Base-by-base conservation (phyloP, 805 yeast species). In the Barnettozyma vustinii region DNA sequence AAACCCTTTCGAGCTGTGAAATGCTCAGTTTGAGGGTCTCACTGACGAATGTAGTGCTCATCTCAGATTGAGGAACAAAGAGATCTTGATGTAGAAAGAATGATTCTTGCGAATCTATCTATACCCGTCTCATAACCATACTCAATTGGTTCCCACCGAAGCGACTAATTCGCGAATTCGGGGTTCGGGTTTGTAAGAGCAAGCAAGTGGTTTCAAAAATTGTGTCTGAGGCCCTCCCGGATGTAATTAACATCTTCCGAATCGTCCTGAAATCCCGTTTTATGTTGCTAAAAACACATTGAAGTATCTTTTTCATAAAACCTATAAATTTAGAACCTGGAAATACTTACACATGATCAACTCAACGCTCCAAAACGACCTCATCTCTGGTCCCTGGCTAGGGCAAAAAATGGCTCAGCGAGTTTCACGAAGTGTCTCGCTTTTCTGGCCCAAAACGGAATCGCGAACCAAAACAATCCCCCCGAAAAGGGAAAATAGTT, bases 11-110 rank as follows among this genome's bases (percentile, higher is more conserved):
- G 25, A 48, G 26, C 20, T 48, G 48, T 6, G 13, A 13, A 10
- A 48, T 20, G 23, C 46, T 41, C 19, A 19, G 20, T 5, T 26
- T 20, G 9, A 48, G 33, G 3, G 48, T 48, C 30, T 48, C 51
- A 20, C 23, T 45, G 36, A 42, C 45, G 23, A 48, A 45, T 1
- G 13, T n/a, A 4, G 51, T 23, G 15, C 42, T 43, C 51, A 48
- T 48, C 27, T 40, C 12, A 30, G 16, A 7, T 12, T 30, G 5
- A 30, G 7, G 16, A 12, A 12, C 5, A 12, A 13, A 30, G n/a
- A 30, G 16, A 30, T 15, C n/a, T 12, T 30, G 7, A 12, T 13
- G 33, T 26, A 10, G n/a, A 23, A 26, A 26, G 30, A 26, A 10
- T 26, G 10, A 26, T 26, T 26, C 30, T 23, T 23, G 8, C 20